Evolutionary conservation across 352 stramenopile species (phyloP).

Genomic region (Phytophthora agathidicida): DNA sequence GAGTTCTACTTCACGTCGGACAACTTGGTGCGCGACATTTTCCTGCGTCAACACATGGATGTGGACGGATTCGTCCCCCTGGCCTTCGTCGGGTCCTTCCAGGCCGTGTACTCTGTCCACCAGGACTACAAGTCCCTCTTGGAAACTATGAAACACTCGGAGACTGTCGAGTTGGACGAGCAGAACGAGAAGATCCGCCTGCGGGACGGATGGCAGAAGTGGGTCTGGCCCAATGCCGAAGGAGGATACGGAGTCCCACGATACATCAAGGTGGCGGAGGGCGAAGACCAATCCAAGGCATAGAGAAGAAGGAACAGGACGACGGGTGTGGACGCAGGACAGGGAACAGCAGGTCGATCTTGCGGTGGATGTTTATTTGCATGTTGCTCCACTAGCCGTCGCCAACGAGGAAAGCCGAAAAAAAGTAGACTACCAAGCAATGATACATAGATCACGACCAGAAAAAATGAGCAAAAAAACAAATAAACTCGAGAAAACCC

Average conservation of each 20-base stretch:
- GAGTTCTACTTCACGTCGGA: slow-evolving; percentile 89
- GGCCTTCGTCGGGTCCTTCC: slow-evolving; percentile 90
- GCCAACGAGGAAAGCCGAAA: slow-evolving; percentile 19
- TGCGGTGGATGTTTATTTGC: slow-evolving; percentile 24
- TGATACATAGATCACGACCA: slow-evolving; percentile 34
- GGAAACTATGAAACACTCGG: slow-evolving; percentile 69
- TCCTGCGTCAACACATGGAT: slow-evolving; percentile 88
- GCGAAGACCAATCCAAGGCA: slow-evolving; percentile 28
- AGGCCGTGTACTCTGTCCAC: slow-evolving; percentile 86
- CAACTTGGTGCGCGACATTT: slow-evolving; percentile 87
- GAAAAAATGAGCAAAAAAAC: slow-evolving; percentile 21
- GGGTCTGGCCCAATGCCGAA: slow-evolving; percentile 90
- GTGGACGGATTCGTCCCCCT: slow-evolving; percentile 89
- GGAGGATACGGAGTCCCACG: slow-evolving; percentile 84
- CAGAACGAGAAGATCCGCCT: slow-evolving; percentile 92
- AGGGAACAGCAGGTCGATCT: neutral
- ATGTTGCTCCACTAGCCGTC: slow-evolving; percentile 27
- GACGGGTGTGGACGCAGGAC: neutral
- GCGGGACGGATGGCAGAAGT: slow-evolving; percentile 86
- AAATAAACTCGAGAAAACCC: slow-evolving; percentile 24
- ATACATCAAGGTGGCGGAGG: slow-evolving; percentile 86
- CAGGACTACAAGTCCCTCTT: slow-evolving; percentile 86
- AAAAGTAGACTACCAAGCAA: slow-evolving; percentile 45
- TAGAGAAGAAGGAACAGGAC: slow-evolving; percentile 15
- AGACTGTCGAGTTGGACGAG: slow-evolving; percentile 80